Conservation (phyloP, 441 rosid species). For the Francoa sonchifolia region DNA sequence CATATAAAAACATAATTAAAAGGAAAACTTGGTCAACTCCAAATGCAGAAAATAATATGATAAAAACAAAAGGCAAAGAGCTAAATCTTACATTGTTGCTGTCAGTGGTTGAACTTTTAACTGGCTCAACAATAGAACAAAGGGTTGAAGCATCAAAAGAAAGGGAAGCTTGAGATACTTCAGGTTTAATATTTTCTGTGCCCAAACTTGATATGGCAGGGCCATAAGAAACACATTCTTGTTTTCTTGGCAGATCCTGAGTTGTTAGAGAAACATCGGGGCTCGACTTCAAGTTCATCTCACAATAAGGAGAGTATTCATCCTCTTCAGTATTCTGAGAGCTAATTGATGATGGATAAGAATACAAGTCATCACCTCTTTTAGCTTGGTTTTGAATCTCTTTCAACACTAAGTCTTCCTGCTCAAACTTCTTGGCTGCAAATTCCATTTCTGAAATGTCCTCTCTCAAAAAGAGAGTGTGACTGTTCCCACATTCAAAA, state of each 20-base stretch:
- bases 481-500: conserved; percentile 57
- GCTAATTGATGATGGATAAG: conserved; percentile 31
- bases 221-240: conserved; percentile 2
- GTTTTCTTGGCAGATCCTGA: conserved; percentile 14
- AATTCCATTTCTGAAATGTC: conserved; percentile 63
- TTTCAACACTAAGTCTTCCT: conserved; percentile 35
- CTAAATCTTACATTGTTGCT: conserved; percentile 42
- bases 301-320: conserved; percentile 65
- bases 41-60: not conserved
- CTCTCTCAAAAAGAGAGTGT: conserved; percentile 62
- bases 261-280: conserved; percentile 14
- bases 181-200: conserved; percentile 14
- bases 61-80: not conserved
- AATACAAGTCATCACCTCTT: conserved; percentile 41
- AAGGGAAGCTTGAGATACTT: conserved; percentile 19
- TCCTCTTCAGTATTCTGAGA: conserved; percentile 24
- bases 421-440: conserved; percentile 74
- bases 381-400: conserved; percentile 24
- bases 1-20: not conserved
- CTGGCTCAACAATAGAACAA: conserved; percentile 29
- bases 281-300: conserved; percentile 30
- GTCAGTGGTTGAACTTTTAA: conserved; percentile 23
- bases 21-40: not conserved
- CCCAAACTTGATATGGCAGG: conserved; percentile 16
- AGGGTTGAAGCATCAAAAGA: conserved; percentile 37